Evolutionary conservation across 2,329 filamentous ascomycete species (phyloP), one percentile per base, ranked within the genome.

Genomic region (Sclerotinia sclerotiorum): DNA sequence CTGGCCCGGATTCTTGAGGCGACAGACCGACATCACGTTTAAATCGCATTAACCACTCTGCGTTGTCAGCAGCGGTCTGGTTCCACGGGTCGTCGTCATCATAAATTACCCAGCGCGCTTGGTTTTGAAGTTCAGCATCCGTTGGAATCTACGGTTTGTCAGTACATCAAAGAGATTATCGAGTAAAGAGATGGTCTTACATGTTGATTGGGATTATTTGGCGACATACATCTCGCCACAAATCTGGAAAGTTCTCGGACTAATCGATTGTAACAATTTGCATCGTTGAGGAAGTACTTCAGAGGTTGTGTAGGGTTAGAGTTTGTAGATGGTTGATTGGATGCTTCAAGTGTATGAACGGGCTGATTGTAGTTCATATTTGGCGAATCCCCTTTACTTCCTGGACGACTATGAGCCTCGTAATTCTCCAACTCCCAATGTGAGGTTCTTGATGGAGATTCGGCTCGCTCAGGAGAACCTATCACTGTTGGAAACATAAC

Each of bases 71-170:
- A 0, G 85, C 84, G 0, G 87, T 89, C 72, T 87, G 84, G 75
- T 89, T 88, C 84, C 86, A 88, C 2, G 85, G 85, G 72, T 88
- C 87, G 68, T 88, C 87, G 82, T 87, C 85, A 67, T 88, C 85
- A 69, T 87, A 89, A 0, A 88, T 78, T 48, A 88, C 82, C 84
- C 85, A 88, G 24, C 87, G 82, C 2, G 87, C 85, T 74, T 89
- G 87, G 70, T 87, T 84, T 74, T 87, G 84, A n/a, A 89, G 77
- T 73, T 89, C 87, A n/a, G 84, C 82, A 71, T 89, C 87, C 0
- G 82, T 0, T 83, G 87, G n/a, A 84, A 78, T 69, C 75, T 76
- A 39, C 6, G 5, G 24, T 13, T 32, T 24, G 44, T 62, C 3
- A 62, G 32, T 62, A 13, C 24, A 54, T 6, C 8, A 15, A 57